These are phyloP conservation scores for Citrus mangshanensis DNA, from an alignment of 345 rosid genomes.

Conservation along the genomic window DNA sequence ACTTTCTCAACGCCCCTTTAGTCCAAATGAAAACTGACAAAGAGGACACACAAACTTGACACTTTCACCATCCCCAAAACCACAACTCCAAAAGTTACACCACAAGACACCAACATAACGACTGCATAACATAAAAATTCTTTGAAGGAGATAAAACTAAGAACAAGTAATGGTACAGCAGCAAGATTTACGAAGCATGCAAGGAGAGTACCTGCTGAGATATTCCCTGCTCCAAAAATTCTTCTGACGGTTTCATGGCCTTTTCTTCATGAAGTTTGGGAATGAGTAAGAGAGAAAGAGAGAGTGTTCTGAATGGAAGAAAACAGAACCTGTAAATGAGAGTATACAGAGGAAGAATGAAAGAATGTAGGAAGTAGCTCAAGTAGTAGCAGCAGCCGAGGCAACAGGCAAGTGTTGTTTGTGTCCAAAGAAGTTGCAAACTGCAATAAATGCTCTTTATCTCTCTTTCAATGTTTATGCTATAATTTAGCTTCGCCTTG, in stretches of 20 bases:
- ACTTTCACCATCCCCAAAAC: neutral
- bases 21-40: conserved; percentile 4
- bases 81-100: neutral
- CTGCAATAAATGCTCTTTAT: conserved; percentile 36
- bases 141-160: neutral
- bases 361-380: conserved; percentile 32
- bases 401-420: conserved; percentile 27
- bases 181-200: neutral
- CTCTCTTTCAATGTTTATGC: conserved; percentile 1
- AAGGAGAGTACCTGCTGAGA: conserved; percentile 45
- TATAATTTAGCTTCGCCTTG: neutral
- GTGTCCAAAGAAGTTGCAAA: conserved; percentile 29
- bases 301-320: conserved; percentile 14
- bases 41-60: neutral
- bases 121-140: neutral
- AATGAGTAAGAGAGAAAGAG: conserved; percentile 2
- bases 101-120: neutral
- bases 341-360: conserved; percentile 27
- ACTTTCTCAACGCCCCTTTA: neutral
- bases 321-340: conserved; percentile 20
- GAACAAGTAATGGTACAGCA: neutral
- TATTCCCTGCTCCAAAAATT: conserved; percentile 42
- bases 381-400: conserved; percentile 21
- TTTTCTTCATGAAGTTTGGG: neutral
- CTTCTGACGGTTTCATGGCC: conserved; percentile 51